Percentiles rank a stretch among this genome's conserved stretches.
These are phyloP conservation scores for Metarhizium brunneum DNA, from an alignment of 2,329 filamentous ascomycete species.

Conservation along the genomic window DNA sequence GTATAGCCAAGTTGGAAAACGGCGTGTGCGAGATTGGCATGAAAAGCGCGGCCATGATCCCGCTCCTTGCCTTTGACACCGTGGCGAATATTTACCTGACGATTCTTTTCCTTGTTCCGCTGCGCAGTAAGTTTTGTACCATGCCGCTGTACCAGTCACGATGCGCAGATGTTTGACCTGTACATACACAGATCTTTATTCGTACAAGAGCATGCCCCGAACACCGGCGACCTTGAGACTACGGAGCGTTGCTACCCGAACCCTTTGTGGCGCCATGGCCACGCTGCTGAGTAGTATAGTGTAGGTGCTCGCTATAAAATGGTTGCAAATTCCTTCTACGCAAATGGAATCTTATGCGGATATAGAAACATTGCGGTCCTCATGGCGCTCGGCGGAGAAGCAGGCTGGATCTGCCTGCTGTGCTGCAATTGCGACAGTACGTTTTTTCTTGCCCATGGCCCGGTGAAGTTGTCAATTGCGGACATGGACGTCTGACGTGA, in stretches of 20 bases:
- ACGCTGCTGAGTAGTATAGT: constrained; percentile 49
- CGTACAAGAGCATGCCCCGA: constrained; percentile 38
- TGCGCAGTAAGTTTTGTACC: constrained; percentile 35
- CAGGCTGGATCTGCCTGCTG: constrained; percentile 56
- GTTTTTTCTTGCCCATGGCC: constrained; percentile 11
- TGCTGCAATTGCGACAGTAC: constrained; percentile 55
- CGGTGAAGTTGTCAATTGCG: background rate
- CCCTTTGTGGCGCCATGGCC: constrained; percentile 47
- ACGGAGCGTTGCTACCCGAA: constrained; percentile 44
- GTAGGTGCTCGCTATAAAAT: constrained; percentile 23
- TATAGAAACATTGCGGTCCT: constrained; percentile 48
- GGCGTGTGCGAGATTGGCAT: constrained; percentile 54
- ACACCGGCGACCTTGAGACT: constrained; percentile 33
- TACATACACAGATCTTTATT: constrained; percentile 37
- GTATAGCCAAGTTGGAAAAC: constrained; percentile 45
- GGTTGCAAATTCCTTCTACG: background rate
- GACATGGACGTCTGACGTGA: background rate
- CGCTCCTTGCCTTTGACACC: constrained; percentile 51
- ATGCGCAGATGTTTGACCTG: background rate
- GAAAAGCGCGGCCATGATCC: constrained; percentile 47
- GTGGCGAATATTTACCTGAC: constrained; percentile 55
- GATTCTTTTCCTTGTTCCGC: constrained; percentile 48
- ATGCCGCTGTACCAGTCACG: background rate
- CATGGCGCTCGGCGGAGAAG: constrained; percentile 50
- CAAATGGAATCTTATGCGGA: background rate